A percentile compares a stretch with the other conserved stretches of the same genome.
These are phyloP conservation scores for Ceriops zippeliana DNA, from an alignment of 345 rosid species.

Conservation along the genomic window DNA sequence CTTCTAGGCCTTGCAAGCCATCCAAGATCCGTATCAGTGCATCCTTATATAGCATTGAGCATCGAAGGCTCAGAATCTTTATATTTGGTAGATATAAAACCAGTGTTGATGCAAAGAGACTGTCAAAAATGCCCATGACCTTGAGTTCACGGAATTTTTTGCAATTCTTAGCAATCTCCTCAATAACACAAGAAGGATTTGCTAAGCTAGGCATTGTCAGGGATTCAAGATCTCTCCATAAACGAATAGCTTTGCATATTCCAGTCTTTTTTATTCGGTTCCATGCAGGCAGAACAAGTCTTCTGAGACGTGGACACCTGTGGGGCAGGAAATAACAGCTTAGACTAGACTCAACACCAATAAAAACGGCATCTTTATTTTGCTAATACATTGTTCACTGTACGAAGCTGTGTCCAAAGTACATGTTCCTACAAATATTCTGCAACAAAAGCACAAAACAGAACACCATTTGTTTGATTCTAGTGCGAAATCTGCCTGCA, in stretches of 20 bases:
- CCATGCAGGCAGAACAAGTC: conserved; percentile 78
- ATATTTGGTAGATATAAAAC: conserved; percentile 42
- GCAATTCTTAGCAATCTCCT: conserved; percentile 72
- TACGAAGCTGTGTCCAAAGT: too few relatives aligned
- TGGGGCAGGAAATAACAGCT: background rate
- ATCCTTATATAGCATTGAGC: conserved; percentile 51
- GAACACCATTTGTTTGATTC: too few relatives aligned
- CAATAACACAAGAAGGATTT: conserved; percentile 48
- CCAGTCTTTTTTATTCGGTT: conserved; percentile 64
- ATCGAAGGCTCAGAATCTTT: conserved; percentile 65
- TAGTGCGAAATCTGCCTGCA: too few relatives aligned
- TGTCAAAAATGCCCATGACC: conserved; percentile 72
- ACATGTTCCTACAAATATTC: too few relatives aligned
- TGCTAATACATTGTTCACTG: too few relatives aligned
- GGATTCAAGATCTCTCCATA: conserved; percentile 79
- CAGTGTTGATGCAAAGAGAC: conserved; percentile 47
- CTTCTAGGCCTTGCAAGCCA: conserved; percentile 50
- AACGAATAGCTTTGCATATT: conserved; percentile 62
- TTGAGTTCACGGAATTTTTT: conserved; percentile 56
- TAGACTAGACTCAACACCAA: background rate
- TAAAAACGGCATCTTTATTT: too few relatives aligned
- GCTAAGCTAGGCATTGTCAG: conserved; percentile 82
- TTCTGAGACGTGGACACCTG: conserved; percentile 64
- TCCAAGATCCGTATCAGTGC: conserved; percentile 60
- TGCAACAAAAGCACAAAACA: too few relatives aligned